Conservation (phyloP, 805 yeast genomes). For the Metschnikowia reukaufii region DNA sequence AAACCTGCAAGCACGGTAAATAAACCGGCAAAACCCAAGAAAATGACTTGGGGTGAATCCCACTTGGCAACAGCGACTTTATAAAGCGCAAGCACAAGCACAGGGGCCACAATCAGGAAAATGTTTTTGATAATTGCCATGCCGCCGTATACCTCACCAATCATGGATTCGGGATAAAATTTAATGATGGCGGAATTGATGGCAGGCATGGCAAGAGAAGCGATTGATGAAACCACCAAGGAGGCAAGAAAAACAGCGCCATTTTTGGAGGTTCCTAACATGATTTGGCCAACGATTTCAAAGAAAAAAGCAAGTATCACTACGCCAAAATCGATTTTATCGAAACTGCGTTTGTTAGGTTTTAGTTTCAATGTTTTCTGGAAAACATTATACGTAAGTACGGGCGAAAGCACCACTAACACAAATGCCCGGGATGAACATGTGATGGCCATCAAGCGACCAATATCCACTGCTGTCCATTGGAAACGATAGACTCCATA, state of each 20-base stretch:
- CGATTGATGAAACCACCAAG: constrained; percentile 42
- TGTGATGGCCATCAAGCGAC: constrained; percentile 52
- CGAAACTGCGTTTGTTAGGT: constrained; percentile 45
- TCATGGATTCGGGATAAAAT: constrained; percentile 54
- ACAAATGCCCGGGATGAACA: constrained; percentile 51
- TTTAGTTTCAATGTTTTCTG: constrained; percentile 29
- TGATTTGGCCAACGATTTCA: constrained; percentile 40
- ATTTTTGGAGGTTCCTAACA: constrained; percentile 32
- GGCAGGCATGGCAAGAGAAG: constrained; percentile 47
- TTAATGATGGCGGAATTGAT: constrained; percentile 60
- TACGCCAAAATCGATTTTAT: constrained; percentile 48
- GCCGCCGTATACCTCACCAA: constrained; percentile 76
- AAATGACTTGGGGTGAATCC: constrained; percentile 31
- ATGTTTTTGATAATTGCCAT: constrained; percentile 59
- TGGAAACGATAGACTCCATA: constrained; percentile 53
- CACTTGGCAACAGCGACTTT: constrained; percentile 25
- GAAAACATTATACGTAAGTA: constrained; percentile 37
- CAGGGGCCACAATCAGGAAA: constrained; percentile 49
- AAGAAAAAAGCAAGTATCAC: constrained; percentile 33
- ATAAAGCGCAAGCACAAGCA: constrained; percentile 48
- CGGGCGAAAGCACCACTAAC: constrained; percentile 53
- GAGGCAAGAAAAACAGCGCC: constrained; percentile 30
- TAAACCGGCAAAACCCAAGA: constrained; percentile 21
- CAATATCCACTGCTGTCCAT: constrained; percentile 57
- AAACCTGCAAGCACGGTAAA: constrained; percentile 3